These are phyloP conservation scores for Orbilia ellipsospora DNA, from an alignment of 2,329 filamentous ascomycete genomes.

Conservation along the genomic window DNA sequence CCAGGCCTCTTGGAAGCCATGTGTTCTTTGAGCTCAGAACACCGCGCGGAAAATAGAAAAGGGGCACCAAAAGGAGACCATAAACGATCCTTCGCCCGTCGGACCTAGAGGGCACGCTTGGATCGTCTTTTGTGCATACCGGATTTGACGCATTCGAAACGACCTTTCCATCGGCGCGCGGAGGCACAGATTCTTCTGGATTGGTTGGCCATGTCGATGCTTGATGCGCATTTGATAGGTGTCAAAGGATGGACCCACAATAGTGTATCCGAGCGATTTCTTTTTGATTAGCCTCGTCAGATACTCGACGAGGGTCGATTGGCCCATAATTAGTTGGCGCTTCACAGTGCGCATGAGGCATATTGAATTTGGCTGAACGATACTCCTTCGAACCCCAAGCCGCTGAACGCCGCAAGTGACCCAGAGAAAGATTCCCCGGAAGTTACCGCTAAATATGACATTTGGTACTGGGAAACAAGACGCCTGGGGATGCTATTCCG, in stretches of 20 bases:
- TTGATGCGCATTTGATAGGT: conserved; percentile 54
- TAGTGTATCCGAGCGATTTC: conserved; percentile 47
- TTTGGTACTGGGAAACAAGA: conserved; percentile 17
- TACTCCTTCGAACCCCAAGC: conserved; percentile 26
- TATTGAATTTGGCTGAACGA: conserved; percentile 45
- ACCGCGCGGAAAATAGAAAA: conserved; percentile 17
- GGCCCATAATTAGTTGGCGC: conserved; percentile 44
- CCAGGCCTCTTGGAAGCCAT: background rate
- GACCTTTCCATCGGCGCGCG: conserved; percentile 52
- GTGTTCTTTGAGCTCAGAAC: conserved; percentile 1
- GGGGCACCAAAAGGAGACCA: conserved; percentile 20
- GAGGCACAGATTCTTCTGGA: conserved; percentile 17
- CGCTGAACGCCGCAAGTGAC: conserved; percentile 48
- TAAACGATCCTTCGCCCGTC: conserved; percentile 52
- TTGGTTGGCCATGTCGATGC: conserved; percentile 47
- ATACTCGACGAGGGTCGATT: conserved; percentile 48
- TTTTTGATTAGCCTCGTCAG: conserved; percentile 35
- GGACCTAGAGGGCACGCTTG: conserved; percentile 35
- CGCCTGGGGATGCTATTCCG: conserved; percentile 16
- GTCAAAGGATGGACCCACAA: conserved; percentile 49
- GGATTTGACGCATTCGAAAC: conserved; percentile 38
- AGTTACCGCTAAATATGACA: conserved; percentile 42
- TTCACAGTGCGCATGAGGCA: conserved; percentile 50
- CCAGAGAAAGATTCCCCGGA: conserved; percentile 21
- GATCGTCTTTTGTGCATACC: conserved; percentile 32